These are phyloP conservation scores for Helicocarpus griseus DNA, from an alignment of 2,329 filamentous ascomycete genomes.

Conservation along the genomic window DNA sequence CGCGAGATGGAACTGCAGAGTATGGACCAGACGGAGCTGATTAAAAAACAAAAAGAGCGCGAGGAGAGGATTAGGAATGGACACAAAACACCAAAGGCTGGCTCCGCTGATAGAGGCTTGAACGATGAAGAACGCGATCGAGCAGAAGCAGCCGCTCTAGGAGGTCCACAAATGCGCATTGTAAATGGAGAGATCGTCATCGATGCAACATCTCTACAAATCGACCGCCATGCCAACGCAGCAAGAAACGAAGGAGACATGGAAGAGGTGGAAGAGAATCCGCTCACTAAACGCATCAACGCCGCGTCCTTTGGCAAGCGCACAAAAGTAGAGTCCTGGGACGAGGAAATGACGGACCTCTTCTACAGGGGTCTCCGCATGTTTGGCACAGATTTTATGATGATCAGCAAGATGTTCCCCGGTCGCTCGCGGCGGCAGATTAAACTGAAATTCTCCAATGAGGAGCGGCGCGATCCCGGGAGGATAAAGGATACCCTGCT, in stretches of 20 bases:
- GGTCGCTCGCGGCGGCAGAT: slow-evolving; percentile 51
- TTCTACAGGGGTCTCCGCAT: slow-evolving; percentile 54
- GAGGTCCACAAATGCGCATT: slow-evolving; percentile 41
- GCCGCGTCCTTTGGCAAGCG: slow-evolving; percentile 38
- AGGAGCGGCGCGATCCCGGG: slow-evolving; percentile 47
- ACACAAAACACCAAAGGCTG: neutral
- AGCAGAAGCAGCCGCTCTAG: slow-evolving; percentile 18
- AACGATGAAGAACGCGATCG: slow-evolving; percentile 21
- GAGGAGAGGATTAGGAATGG: slow-evolving; percentile 19
- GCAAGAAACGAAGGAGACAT: slow-evolving; percentile 37
- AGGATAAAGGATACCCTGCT: slow-evolving; percentile 44
- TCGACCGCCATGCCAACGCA: slow-evolving; percentile 48
- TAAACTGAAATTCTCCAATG: slow-evolving; percentile 54
- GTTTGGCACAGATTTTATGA: slow-evolving; percentile 57
- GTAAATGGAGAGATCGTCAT: slow-evolving; percentile 50
- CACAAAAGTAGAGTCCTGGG: slow-evolving; percentile 47
- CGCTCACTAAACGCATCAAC: slow-evolving; percentile 38
- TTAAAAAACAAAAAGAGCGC: slow-evolving; percentile 30
- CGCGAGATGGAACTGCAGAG: slow-evolving; percentile 48
- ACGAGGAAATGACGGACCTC: slow-evolving; percentile 46
- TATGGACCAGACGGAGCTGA: slow-evolving; percentile 47
- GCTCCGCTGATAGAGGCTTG: slow-evolving; percentile 11
- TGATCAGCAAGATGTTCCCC: slow-evolving; percentile 54
- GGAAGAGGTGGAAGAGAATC: slow-evolving; percentile 37
- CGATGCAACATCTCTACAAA: slow-evolving; percentile 41